Conservation (phyloP, 768 basidiomycete genomes). For the Lentinula edodes region DNA sequence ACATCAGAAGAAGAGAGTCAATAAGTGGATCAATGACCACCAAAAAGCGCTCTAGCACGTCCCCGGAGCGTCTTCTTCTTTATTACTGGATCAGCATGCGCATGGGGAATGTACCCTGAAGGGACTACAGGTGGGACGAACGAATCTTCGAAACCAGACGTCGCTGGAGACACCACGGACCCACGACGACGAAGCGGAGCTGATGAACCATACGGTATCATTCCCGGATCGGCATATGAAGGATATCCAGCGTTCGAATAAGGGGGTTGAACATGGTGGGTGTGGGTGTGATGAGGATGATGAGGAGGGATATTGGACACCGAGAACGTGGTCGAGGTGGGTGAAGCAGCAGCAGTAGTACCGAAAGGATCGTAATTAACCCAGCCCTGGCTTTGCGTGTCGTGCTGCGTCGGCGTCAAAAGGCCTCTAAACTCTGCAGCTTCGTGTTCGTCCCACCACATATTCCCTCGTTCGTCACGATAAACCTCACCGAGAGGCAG, state of each 20-base stretch:
- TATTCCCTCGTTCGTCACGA: conserved; percentile 32
- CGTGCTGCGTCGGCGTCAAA: conserved; percentile 13
- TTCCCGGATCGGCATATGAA: background rate
- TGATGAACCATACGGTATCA: background rate
- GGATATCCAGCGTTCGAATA: background rate
- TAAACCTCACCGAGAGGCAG: conserved; percentile 25
- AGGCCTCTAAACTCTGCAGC: conserved; percentile 39
- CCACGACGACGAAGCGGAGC: background rate
- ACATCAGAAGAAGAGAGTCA: background rate
- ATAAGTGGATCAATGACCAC: background rate
- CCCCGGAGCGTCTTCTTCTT: background rate
- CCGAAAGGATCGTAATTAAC: background rate
- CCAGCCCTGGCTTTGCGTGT: background rate
- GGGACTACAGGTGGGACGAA: background rate
- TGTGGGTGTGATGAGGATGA: background rate
- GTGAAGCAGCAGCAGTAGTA: background rate
- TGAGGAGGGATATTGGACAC: background rate
- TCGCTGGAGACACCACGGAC: background rate
- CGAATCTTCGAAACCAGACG: conserved; percentile 3
- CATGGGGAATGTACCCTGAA: background rate
- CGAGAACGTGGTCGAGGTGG: background rate
- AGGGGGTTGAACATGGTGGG: background rate
- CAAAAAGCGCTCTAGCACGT: background rate
- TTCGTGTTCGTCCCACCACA: conserved; percentile 43
- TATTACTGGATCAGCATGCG: background rate